phyloP scores from a whole-genome alignment of 2,329 filamentous ascomycete species.

The Paradendryphiella salina region DNA sequence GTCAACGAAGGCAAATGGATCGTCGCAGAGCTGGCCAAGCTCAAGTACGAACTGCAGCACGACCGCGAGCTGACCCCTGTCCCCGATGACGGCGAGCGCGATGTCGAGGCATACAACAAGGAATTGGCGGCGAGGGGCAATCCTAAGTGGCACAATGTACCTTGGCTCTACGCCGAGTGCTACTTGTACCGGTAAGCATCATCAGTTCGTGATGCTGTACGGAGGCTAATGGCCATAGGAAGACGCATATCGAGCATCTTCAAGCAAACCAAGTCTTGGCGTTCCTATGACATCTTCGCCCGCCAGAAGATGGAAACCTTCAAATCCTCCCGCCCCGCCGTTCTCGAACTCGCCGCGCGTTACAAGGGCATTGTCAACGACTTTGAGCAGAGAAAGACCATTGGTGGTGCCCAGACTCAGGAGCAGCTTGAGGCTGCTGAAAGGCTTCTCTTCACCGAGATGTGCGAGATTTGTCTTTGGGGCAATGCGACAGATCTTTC shows the following conservation, averaged over 20 bases:
- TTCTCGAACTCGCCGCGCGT: constrained; percentile 76
- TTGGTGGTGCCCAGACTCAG: constrained; percentile 50
- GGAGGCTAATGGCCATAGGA: constrained; percentile 41
- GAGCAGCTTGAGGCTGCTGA: constrained; percentile 67
- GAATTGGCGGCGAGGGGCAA: constrained; percentile 75
- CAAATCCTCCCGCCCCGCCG: constrained; percentile 84
- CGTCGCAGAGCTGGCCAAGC: constrained; percentile 72
- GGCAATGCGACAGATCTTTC: constrained; percentile 95
- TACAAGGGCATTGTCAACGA: constrained; percentile 75
- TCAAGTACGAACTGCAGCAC: constrained; percentile 97
- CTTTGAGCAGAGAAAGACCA: constrained; percentile 59
- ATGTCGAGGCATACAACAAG: constrained; percentile 81
- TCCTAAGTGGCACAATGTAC: constrained; percentile 78
- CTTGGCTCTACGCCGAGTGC: constrained; percentile 93
- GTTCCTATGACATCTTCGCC: constrained; percentile 83
- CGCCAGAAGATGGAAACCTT: constrained; percentile 91
- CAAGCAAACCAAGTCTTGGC: constrained; percentile 77
- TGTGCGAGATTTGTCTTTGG: constrained; percentile 97
- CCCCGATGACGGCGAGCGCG: constrained; percentile 72
- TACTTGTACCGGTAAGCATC: constrained; percentile 76
- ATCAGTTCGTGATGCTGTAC: too few relatives aligned
- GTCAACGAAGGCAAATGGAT: constrained; percentile 83
- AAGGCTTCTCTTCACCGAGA: constrained; percentile 80
- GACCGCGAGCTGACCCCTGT: constrained; percentile 78
- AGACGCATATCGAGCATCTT: constrained; percentile 82